Conservation (phyloP, 768 basidiomycete species). For the Fomitopsis pulvina region DNA sequence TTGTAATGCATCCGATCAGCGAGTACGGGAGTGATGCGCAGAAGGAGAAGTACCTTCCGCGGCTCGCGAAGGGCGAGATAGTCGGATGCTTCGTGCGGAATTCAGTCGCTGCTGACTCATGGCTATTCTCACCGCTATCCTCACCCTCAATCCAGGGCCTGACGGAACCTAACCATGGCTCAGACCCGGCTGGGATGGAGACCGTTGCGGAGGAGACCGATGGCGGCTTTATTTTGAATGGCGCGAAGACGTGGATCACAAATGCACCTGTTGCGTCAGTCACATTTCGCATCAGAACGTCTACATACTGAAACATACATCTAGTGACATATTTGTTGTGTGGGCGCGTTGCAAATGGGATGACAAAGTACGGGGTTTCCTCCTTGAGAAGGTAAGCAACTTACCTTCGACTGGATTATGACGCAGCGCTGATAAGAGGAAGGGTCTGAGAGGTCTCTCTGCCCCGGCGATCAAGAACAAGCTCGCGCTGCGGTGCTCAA, state of each 20-base stretch:
- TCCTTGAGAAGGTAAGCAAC: conserved; percentile 73
- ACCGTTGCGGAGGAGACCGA: conserved; percentile 81
- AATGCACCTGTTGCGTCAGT: conserved; percentile 86
- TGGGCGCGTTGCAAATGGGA: conserved; percentile 98
- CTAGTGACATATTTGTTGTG: conserved; percentile 81
- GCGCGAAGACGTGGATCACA: conserved; percentile 97
- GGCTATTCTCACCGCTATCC: background rate
- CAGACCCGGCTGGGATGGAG: conserved; percentile 97
- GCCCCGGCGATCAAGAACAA: conserved; percentile 92
- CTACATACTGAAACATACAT: background rate
- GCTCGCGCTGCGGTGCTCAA: conserved; percentile 78
- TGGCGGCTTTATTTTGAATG: conserved; percentile 81
- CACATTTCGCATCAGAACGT: background rate
- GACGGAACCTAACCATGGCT: conserved; percentile 96
- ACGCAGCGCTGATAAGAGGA: background rate
- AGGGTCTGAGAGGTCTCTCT: conserved; percentile 79
- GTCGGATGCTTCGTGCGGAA: conserved; percentile 83
- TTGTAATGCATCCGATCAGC: conserved; percentile 93
- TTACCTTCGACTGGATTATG: conserved; percentile 1
- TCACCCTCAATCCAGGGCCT: conserved; percentile 53
- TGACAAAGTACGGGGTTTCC: conserved; percentile 80
- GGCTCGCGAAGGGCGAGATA: conserved; percentile 78
- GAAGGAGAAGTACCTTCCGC: conserved; percentile 86
- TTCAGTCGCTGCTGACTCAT: background rate
- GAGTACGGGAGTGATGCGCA: conserved; percentile 87